Evolutionary conservation across 208 protist species (phyloP), one percentile per base, ranked within the genome.

Genomic region (Wallacemonas sp.): DNA sequence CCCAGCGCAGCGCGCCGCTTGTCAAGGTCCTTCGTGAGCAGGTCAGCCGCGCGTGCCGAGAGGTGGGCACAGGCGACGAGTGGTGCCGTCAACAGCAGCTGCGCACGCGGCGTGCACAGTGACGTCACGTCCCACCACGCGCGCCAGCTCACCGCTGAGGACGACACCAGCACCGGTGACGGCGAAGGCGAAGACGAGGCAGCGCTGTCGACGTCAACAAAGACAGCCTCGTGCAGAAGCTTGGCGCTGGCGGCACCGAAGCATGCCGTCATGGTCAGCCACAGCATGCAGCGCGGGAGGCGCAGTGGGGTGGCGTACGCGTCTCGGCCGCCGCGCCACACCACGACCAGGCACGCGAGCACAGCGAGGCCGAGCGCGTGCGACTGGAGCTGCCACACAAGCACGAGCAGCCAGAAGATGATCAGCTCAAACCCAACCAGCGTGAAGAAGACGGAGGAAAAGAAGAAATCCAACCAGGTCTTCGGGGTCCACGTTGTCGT

Each of bases 321-420:
- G 9, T 19, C 17, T 27, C 61, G 2, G 8, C 38, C 4, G 19
- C 32, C 3, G 24, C 21, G 21, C 38, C 61, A 46, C 23, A 29
- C 6, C 26, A 58, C 30, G 30, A 58, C 12, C 11, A 58, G 12
- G 52, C 52, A 58, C 52, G 38, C 16, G n/a, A 58, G 26, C 30
- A 58, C 52, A 14, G 39, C 14, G 2, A 57, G 5, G 3, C 61
- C 61, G 27, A 66, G 47, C 33, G 46, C 43, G 46, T 48, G 27
- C 21, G 61, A 12, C 61, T 66, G 61, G 11, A 66, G 43, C 61
- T 14, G 11, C 19, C 4, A 21, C 46, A 66, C 30, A 27, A 66
- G 46, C 47, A 57, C 33, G 17, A 55, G 24, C 11, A 58, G 33
- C 4, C 21, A 55, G 9, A 66, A 23, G 17, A 49, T 21, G 19